Conservation (phyloP, 2,329 filamentous ascomycete genomes). For the Raffaelea arxii region DNA sequence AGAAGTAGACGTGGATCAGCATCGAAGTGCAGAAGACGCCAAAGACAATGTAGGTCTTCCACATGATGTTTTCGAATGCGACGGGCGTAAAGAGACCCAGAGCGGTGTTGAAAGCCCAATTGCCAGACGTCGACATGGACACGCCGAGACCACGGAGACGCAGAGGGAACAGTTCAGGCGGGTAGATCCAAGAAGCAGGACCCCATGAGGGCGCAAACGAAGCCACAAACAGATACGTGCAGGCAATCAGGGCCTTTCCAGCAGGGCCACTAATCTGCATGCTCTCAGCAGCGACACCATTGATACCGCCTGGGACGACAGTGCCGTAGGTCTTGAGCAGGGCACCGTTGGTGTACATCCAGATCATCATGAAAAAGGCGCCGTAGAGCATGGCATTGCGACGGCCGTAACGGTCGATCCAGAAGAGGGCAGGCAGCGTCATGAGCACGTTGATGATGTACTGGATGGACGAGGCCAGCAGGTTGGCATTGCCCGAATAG, state of each 20-base stretch:
- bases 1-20: conserved; percentile 22
- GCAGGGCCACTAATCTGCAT: conserved; percentile 37
- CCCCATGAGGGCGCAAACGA: conserved; percentile 34
- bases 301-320: conserved; percentile 20
- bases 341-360: conserved; percentile 35
- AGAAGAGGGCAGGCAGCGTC: conserved; percentile 67
- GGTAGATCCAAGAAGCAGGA: conserved; percentile 34
- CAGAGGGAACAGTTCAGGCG: conserved; percentile 35
- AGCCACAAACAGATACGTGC: conserved; percentile 55
- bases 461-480: conserved; percentile 60
- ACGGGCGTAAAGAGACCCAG: conserved; percentile 27
- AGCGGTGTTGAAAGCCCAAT: conserved; percentile 32
- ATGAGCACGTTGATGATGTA: conserved; percentile 74
- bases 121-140: conserved; percentile 22
- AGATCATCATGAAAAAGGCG: conserved; percentile 51
- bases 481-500: conserved; percentile 41
- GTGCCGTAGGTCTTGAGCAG: conserved; percentile 33
- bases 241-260: conserved; percentile 52
- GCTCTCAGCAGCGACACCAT: conserved; percentile 31
- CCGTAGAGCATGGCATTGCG: conserved; percentile 58
- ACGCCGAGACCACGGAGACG: conserved; percentile 28
- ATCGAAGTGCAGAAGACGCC: conserved; percentile 23
- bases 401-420: conserved; percentile 67
- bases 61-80: conserved; percentile 26
- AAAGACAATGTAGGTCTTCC: conserved; percentile 25